Evolutionary conservation across 768 basidiomycete genomes (phyloP).

Genomic region (Lactarius tabidus): DNA sequence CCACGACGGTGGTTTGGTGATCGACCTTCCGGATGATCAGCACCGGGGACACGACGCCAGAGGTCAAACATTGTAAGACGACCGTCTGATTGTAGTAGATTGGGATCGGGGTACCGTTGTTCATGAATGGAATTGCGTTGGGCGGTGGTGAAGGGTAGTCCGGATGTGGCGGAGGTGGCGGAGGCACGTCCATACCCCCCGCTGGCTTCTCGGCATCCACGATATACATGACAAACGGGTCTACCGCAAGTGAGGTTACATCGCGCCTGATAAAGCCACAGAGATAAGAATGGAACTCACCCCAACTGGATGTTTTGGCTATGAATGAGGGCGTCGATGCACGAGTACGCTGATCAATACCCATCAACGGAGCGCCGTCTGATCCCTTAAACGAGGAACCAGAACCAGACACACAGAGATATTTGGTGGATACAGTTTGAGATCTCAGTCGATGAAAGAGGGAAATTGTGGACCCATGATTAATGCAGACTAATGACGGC

Average conservation of each 20-base stretch:
- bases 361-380: slow-evolving; percentile 83
- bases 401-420: slow-evolving; percentile 92
- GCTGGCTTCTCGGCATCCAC: slow-evolving; percentile 87
- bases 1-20: slow-evolving; percentile 83
- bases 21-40: slow-evolving; percentile 94
- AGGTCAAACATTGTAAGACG: slow-evolving; percentile 89
- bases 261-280: slow-evolving; percentile 24
- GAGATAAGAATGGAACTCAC: slow-evolving; percentile 38
- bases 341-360: slow-evolving; percentile 65
- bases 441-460: slow-evolving; percentile 94
- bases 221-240: slow-evolving; percentile 96
- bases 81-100: slow-evolving; percentile 98
- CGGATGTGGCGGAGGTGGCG: slow-evolving; percentile 76
- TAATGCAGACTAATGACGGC: slow-evolving; percentile 72
- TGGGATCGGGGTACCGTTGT: slow-evolving; percentile 80
- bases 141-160: slow-evolving; percentile 92
- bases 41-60: slow-evolving; percentile 90
- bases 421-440: slow-evolving; percentile 94
- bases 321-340: slow-evolving; percentile 83
- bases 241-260: slow-evolving; percentile 35
- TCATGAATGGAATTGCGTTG: slow-evolving; percentile 82
- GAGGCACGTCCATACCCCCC: slow-evolving; percentile 70
- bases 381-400: slow-evolving; percentile 91
- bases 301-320: slow-evolving; percentile 87
- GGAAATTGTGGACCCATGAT: slow-evolving; percentile 93